phyloP scores from a whole-genome alignment of 1,139 yeast genomes.

The Candida sojae region DNA sequence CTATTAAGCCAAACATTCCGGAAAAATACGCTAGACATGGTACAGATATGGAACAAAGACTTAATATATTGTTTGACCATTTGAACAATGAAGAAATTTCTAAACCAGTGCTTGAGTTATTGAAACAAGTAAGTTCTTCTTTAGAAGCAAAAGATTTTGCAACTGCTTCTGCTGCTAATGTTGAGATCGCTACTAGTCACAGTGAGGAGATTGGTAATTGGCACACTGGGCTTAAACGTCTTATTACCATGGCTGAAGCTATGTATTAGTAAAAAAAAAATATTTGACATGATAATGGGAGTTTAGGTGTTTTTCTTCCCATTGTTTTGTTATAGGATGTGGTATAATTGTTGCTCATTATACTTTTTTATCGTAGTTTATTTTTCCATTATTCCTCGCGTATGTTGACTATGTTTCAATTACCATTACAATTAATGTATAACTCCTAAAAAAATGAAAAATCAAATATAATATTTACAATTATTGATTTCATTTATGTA shows the following conservation, averaged over 20 bases:
- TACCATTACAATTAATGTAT: not conserved
- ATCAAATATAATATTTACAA: not conserved
- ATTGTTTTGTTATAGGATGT: not conserved
- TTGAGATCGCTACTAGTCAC: slow-evolving; percentile 64
- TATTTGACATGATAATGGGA: too few species aligned
- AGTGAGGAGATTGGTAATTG: slow-evolving; percentile 85
- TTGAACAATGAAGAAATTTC: slow-evolving; percentile 74
- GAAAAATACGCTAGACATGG: slow-evolving; percentile 74
- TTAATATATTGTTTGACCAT: slow-evolving; percentile 75
- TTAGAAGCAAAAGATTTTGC: slow-evolving; percentile 57
- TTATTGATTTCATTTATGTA: too few species aligned
- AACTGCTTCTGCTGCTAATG: slow-evolving; percentile 58
- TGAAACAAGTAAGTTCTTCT: slow-evolving; percentile 53
- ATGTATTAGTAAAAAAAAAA: slow-evolving; percentile 19
- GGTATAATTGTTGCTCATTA: not conserved
- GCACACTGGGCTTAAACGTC: slow-evolving; percentile 90
- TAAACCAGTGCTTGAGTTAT: slow-evolving; percentile 53
- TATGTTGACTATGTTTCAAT: not conserved
- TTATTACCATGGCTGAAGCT: slow-evolving; percentile 74
- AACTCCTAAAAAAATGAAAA: too few species aligned
- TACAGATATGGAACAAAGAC: slow-evolving; percentile 79
- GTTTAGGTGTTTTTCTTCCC: too few species aligned
- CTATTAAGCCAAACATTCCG: slow-evolving; percentile 75
- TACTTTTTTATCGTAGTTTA: not conserved
- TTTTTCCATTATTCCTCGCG: not conserved